phyloP scores from a whole-genome alignment of 176 grass and related monocot genomes.

The Bothriochloa decipiens region DNA sequence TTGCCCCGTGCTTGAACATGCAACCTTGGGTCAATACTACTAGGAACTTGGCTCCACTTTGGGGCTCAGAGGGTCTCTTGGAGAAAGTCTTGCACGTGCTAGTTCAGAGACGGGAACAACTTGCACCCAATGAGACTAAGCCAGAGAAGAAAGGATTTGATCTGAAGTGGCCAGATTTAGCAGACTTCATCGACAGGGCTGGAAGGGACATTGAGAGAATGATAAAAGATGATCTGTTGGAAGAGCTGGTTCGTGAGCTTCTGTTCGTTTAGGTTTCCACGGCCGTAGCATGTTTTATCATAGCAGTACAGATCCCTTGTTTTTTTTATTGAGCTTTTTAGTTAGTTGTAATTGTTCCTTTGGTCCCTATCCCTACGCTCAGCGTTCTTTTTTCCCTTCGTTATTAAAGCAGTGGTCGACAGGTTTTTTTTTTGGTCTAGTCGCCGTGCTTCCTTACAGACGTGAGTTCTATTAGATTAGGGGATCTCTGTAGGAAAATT shows the following conservation, averaged over 20 bases:
- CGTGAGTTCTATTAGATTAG: slow-evolving; percentile 7
- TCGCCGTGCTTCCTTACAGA: slow-evolving; percentile 29
- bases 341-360: slow-evolving; percentile 14
- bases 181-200: slow-evolving; percentile 52
- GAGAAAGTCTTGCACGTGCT: slow-evolving; percentile 67
- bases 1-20: slow-evolving; percentile 69
- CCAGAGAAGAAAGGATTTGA: slow-evolving; percentile 53
- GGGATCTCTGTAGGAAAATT: slow-evolving; percentile 24
- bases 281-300: slow-evolving; percentile 22
- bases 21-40: slow-evolving; percentile 63
- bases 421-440: slow-evolving; percentile 34
- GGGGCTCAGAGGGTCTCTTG: slow-evolving; percentile 78
- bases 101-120: slow-evolving; percentile 41
- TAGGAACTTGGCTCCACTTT: slow-evolving; percentile 56
- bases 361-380: neutral
- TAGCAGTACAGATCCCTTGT: neutral
- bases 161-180: slow-evolving; percentile 59
- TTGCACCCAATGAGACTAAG: slow-evolving; percentile 29
- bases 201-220: slow-evolving; percentile 82
- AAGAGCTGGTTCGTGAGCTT: slow-evolving; percentile 64
- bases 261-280: slow-evolving; percentile 41
- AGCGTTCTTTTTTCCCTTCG: neutral
- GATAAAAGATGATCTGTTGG: slow-evolving; percentile 71
- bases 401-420: slow-evolving; percentile 47
- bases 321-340: neutral